phyloP scores from a whole-genome alignment of 805 yeast genomes.

The Lipomyces anomalus region DNA sequence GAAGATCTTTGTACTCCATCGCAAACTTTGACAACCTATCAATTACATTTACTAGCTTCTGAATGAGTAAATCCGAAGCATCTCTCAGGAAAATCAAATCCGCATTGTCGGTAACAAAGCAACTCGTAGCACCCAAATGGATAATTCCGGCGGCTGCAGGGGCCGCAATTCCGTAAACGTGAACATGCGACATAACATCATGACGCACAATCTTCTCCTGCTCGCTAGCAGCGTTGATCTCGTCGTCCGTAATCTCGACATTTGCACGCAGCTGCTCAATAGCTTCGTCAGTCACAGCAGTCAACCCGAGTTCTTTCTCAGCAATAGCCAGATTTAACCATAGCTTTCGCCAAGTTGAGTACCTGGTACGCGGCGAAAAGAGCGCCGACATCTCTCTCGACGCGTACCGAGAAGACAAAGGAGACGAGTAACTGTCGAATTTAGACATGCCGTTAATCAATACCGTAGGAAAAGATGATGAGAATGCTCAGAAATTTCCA shows the following conservation, averaged over 20 bases:
- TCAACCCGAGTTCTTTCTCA: slow-evolving; percentile 83
- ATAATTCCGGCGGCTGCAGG: slow-evolving; percentile 98
- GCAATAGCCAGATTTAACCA: slow-evolving; percentile 96
- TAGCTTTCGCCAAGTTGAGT: slow-evolving; percentile 96
- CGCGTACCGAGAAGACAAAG: slow-evolving; percentile 94
- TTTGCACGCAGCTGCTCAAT: slow-evolving; percentile 76
- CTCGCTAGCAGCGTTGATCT: slow-evolving; percentile 76
- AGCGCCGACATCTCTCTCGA: slow-evolving; percentile 93
- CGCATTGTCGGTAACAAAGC: slow-evolving; percentile 97
- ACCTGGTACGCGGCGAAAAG: slow-evolving; percentile 89
- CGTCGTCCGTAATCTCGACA: slow-evolving; percentile 83
- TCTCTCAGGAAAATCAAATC: slow-evolving; percentile 94
- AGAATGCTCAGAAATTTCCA: no score
- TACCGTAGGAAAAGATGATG: no score
- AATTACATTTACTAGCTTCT: slow-evolving; percentile 92
- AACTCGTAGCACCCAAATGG: slow-evolving; percentile 96
- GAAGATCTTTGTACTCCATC: slow-evolving; percentile 84
- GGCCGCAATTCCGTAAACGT: slow-evolving; percentile 83
- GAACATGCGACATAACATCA: slow-evolving; percentile 99
- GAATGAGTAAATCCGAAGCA: slow-evolving; percentile 88
- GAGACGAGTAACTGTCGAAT: slow-evolving; percentile 80
- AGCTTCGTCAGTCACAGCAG: slow-evolving; percentile 84
- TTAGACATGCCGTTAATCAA: no score
- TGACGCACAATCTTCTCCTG: slow-evolving; percentile 98
- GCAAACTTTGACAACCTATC: slow-evolving; percentile 87